phyloP scores from a whole-genome alignment of 1,139 yeast genomes.

The Pichia sp. region DNA sequence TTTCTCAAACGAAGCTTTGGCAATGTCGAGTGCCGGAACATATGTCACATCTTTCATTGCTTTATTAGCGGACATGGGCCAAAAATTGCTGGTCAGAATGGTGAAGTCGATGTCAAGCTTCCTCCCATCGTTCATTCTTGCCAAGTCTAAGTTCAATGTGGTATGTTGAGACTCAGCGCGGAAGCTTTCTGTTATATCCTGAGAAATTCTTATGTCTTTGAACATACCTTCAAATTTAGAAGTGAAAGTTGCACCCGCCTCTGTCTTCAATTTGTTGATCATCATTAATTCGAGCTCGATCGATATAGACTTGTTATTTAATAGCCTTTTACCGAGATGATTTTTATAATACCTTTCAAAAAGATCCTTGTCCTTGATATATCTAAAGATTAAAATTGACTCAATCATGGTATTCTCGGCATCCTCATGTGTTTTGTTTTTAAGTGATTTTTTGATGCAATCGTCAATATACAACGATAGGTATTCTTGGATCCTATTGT shows the following conservation, averaged over 20 bases:
- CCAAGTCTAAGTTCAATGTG: constrained; percentile 8
- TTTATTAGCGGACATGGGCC: constrained; percentile 61
- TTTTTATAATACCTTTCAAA: constrained; percentile 80
- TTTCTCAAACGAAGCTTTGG: constrained; percentile 36
- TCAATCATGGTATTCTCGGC: constrained; percentile 49
- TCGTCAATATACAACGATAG: constrained; percentile 73
- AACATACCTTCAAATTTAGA: constrained; percentile 86
- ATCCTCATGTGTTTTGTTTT: constrained; percentile 42
- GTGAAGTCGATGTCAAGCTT: constrained; percentile 39
- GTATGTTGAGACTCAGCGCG: constrained; percentile 1
- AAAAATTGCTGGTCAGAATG: constrained; percentile 48
- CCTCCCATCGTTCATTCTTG: constrained; percentile 18
- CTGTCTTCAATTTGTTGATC: constrained; percentile 65
- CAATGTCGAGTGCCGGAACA: constrained; percentile 38
- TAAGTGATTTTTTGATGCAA: constrained; percentile 53
- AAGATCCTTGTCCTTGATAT: constrained; percentile 75
- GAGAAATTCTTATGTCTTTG: constrained; percentile 66
- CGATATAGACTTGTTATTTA: constrained; percentile 24
- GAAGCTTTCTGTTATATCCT: constrained; percentile 33
- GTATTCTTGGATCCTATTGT: constrained; percentile 59
- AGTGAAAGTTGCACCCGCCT: constrained; percentile 75
- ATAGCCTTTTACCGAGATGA: constrained; percentile 76
- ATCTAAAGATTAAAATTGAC: constrained; percentile 57
- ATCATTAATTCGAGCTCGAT: constrained; percentile 37
- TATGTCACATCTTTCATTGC: constrained; percentile 48